Evolutionary conservation across 306 rosid species (phyloP), one percentile per base, ranked within the genome.

Genomic region (Pueraria montana): DNA sequence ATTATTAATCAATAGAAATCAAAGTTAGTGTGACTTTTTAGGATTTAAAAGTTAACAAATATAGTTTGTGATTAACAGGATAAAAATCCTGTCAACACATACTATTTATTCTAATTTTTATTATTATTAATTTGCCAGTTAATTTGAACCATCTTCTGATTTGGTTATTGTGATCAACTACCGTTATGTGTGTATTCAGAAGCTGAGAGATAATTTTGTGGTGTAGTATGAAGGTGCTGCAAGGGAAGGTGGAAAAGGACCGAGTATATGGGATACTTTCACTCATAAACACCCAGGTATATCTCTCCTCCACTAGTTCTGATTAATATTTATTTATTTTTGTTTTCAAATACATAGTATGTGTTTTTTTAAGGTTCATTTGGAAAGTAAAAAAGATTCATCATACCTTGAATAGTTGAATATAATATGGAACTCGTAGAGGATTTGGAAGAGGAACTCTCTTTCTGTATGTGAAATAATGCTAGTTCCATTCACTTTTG

Each of bases 141-240:
- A n/a, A 27, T 45, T 55, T 55, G 40, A 38, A 72, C 2, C 34
- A 30, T 74, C n/a, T 38, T 8, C 36, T 11, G 18, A 24, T 30
- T 16, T 50, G 11, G 3, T 32, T 21, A 20, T 27, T 16, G 66
- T 1, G 53, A 4, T 66, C 16, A 65, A 7, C 65, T 26, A 6
- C 18, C 17, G 9, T 40, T 49, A 16, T 65, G 3, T 23, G 3
- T 30, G 21, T 14, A 63, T 30, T 63, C 5, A 30, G 20, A 63
- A 27, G 43, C 5, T 27, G 2, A 13, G 42, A 14, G 20, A 30
- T 63, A 30, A 27, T 27, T 63, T 63, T 63, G 42, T 10, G 0
- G 8, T 83, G 46, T 30, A 76, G 87, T 79, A 58, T 84, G 87
- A 92, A 87, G 97, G 97, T 56, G 93, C 87, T 48, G 90, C 89